Evolutionary conservation across 2,329 filamentous ascomycete species (phyloP), one percentile per base, ranked within the genome.

Genomic region (Hymenoscyphus linearis): DNA sequence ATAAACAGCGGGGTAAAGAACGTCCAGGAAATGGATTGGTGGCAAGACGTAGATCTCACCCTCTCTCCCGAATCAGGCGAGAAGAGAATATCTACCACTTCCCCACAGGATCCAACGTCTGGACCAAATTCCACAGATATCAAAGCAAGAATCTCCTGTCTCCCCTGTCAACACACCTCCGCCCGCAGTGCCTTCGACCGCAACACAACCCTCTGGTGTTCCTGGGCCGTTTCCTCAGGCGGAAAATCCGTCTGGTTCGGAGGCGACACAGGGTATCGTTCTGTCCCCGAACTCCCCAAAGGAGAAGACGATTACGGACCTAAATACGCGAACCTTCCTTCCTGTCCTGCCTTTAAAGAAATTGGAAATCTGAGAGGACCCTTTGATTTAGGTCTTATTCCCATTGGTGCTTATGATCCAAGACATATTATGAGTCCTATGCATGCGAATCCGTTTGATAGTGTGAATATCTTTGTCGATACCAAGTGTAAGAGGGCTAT

Each of bases 11-110:
- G 90, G 1, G 83, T 96, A 59, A 66, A 82, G 1, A 89, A 90
- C 60, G 87, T 93, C 57, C 95, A 90, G 0, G 93, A 97, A 76
- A 75, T 96, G 69, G 93, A 97, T 76, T 97, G 93, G 93, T 97
- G 93, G 93, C 88, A 96, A 69, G 87, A 90, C 64, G 82, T 85
- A 16, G 86, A 93, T 55, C 74, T 96, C 22, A 84, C 78, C 0
- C 76, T 96, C 34, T 78, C 81, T 25, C 71, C 75, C 14, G 63
- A 67, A 10, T 66, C 68, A 61, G 71, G 59, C 68, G 66, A 66
- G 68, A 74, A 68, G 62, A 66, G 35, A 27, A 64, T 54, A 54
- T 68, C 58, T 47, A 61, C 34, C 66, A 65, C 60, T 65, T 68
- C 36, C 65, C 72, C 22, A 68, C 66, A 55, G 57, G 63, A 12